A percentile compares a stretch with the other conserved stretches of the same genome.
Conservation (phyloP, 2,329 filamentous ascomycete genomes). For the Talaromyces pinophilus region DNA sequence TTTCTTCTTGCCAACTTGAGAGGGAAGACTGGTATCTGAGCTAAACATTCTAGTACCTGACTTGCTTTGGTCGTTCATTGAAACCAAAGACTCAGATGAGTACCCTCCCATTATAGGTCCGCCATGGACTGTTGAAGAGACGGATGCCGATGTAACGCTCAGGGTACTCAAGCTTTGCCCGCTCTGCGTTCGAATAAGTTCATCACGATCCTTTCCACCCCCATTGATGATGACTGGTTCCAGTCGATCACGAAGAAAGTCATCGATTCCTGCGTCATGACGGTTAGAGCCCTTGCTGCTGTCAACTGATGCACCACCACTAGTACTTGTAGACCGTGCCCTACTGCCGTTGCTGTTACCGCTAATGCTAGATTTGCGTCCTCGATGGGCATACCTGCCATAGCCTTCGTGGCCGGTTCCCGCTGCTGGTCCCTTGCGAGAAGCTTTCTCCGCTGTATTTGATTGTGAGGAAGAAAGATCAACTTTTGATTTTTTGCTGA, state of each 20-base stretch:
- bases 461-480: conserved; percentile 51
- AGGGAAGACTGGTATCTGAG: conserved; percentile 17
- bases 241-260: conserved; percentile 50
- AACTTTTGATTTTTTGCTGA: conserved; percentile 70
- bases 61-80: conserved; percentile 29
- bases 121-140: conserved; percentile 26
- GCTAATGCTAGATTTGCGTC: conserved; percentile 44
- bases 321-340: conserved; percentile 46
- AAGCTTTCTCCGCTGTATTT: conserved; percentile 60
- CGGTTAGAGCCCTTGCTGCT: conserved; percentile 47
- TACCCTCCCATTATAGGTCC: conserved; percentile 32
- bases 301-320: conserved; percentile 36
- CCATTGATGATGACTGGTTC: conserved; percentile 54
- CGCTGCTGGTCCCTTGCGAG: conserved; percentile 77
- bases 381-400: conserved; percentile 50
- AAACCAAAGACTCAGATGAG: conserved; percentile 38
- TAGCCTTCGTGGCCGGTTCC: conserved; percentile 87
- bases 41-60: conserved; percentile 23
- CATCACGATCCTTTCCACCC: conserved; percentile 40
- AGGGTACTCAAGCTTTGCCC: conserved; percentile 42
- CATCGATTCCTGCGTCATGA: conserved; percentile 49
- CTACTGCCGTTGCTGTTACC: conserved; percentile 44
- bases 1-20: conserved; percentile 8
- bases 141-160: conserved; percentile 35
- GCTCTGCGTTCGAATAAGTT: conserved; percentile 42